These are phyloP conservation scores for Leishmania amazonensis DNA, from an alignment of 208 protist genomes.

Conservation along the genomic window DNA sequence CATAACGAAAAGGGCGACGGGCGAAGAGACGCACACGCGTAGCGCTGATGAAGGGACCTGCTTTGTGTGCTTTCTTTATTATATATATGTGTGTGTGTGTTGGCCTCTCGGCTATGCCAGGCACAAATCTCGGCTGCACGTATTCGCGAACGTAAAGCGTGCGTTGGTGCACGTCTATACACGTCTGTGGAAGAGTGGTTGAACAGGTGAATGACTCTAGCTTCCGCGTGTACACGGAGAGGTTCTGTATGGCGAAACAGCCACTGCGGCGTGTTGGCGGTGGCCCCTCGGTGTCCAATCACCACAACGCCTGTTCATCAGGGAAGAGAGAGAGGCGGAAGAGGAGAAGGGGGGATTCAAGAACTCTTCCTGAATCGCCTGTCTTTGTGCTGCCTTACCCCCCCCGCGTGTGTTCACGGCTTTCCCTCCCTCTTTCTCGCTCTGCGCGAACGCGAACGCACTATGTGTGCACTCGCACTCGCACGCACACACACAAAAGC, in stretches of 20 bases:
- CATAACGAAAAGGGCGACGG: no score
- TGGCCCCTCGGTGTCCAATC: neutral
- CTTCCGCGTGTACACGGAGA: neutral
- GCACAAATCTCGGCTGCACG: no score
- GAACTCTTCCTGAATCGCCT: neutral
- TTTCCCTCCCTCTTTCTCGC: neutral
- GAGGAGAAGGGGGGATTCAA: neutral
- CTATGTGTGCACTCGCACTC: neutral
- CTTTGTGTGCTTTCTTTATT: no score
- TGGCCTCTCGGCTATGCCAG: neutral
- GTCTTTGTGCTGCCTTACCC: neutral
- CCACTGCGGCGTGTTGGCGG: neutral
- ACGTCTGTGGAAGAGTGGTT: neutral
- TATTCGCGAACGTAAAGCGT: no score
- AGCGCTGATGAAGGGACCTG: no score
- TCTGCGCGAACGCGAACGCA: neutral
- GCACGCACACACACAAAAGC: no score
- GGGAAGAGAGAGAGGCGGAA: neutral
- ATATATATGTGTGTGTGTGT: no score
- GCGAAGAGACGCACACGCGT: no score
- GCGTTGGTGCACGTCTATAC: no score
- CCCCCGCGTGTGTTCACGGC: neutral
- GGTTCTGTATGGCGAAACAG: neutral
- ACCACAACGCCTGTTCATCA: neutral
- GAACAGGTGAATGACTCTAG: neutral